Conservation (phyloP, 2,329 filamentous ascomycete species). For the Beauveria sp. region DNA sequence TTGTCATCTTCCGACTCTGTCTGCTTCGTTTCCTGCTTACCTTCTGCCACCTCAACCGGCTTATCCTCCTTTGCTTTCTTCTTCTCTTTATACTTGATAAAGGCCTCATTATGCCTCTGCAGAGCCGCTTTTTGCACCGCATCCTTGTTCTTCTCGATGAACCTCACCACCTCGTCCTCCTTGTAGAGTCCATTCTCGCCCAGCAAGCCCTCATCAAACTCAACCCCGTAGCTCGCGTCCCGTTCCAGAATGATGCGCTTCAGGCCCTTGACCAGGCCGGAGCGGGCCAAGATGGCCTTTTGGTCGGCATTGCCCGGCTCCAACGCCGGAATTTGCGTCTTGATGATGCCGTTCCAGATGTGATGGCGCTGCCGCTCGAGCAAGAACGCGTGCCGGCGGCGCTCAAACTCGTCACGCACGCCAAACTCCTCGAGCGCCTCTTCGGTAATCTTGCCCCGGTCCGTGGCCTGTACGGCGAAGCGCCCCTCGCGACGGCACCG, state of each 20-base stretch:
- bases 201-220: constrained; percentile 20
- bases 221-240: constrained; percentile 31
- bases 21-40: background rate
- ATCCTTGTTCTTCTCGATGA: constrained; percentile 32
- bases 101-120: constrained; percentile 17
- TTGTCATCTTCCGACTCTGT: too few species aligned
- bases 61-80: background rate
- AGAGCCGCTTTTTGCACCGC: constrained; percentile 29
- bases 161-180: constrained; percentile 32
- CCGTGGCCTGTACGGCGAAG: constrained; percentile 22
- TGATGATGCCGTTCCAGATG: constrained; percentile 41
- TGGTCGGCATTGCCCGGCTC: constrained; percentile 18
- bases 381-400: constrained; percentile 34
- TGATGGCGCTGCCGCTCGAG: constrained; percentile 31
- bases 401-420: constrained; percentile 35
- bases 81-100: constrained; percentile 5
- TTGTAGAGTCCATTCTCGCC: constrained; percentile 36
- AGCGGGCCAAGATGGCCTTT: constrained; percentile 23
- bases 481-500: constrained; percentile 33
- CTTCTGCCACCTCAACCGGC: background rate
- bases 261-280: constrained; percentile 33
- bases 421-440: constrained; percentile 48
- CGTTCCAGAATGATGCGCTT: constrained; percentile 42
- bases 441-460: constrained; percentile 39
- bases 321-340: constrained; percentile 24